Conservation (phyloP, 1,284 basidiomycete species). For the Tylopilus sp. region DNA sequence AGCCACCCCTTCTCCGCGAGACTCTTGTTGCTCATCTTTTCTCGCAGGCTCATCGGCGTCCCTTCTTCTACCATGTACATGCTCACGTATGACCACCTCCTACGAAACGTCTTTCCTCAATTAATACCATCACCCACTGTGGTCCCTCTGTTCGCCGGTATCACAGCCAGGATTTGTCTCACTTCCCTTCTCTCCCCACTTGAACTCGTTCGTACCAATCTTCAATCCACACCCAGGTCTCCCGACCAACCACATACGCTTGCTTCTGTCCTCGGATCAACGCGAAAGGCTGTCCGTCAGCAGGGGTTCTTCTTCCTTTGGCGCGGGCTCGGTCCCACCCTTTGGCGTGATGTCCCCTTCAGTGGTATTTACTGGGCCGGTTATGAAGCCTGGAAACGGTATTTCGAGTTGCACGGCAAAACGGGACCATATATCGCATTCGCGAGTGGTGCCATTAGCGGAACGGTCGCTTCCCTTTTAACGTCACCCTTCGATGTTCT, state of each 20-base stretch:
- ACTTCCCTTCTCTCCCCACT: conserved; percentile 84
- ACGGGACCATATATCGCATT: conserved; percentile 76
- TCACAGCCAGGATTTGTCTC: conserved; percentile 77
- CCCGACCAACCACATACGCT: conserved; percentile 70
- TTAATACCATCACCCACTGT: conserved; percentile 53
- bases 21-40: conserved; percentile 19
- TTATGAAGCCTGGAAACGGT: conserved; percentile 64
- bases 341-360: conserved; percentile 98
- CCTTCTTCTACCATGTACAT: conserved; percentile 94
- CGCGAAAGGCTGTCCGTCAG: conserved; percentile 57
- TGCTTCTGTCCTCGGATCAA: conserved; percentile 58
- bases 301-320: conserved; percentile 77
- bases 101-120: conserved; percentile 58
- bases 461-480: conserved; percentile 79
- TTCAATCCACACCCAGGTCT: conserved; percentile 81
- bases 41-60: conserved; percentile 78
- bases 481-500: conserved; percentile 97
- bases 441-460: conserved; percentile 77
- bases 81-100: conserved; percentile 91
- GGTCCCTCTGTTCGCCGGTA: conserved; percentile 80
- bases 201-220: conserved; percentile 90
- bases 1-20: conserved; percentile 31
- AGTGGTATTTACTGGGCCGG: conserved; percentile 90
- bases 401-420: conserved; percentile 48
- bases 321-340: conserved; percentile 86